These are phyloP conservation scores for Dimargaris verticillata DNA, from an alignment of 192 early-diverging fungal species.

Conservation along the genomic window DNA sequence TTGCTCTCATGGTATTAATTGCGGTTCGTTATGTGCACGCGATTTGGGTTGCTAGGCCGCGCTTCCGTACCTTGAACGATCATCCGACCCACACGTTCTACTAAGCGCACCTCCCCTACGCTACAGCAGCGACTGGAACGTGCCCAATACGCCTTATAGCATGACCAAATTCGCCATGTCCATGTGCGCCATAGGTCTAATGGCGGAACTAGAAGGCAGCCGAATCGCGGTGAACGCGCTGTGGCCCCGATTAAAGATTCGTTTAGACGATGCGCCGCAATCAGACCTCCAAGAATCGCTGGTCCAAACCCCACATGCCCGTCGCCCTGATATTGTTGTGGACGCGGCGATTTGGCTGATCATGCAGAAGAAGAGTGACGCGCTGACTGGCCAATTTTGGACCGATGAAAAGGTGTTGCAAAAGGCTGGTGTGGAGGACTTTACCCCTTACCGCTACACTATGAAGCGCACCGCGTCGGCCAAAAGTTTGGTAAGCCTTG, in stretches of 20 bases:
- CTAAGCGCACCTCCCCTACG: not conserved
- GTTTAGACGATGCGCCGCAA: not conserved
- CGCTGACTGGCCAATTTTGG: not conserved
- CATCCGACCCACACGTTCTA: not conserved
- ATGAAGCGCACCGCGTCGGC: too few relatives aligned
- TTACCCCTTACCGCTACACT: not conserved
- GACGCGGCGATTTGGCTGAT: constrained; percentile 1
- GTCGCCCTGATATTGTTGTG: constrained; percentile 1
- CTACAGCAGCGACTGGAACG: constrained; percentile 5
- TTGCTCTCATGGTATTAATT: too few relatives aligned
- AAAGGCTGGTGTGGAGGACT: constrained; percentile 2
- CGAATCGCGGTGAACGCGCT: not conserved
- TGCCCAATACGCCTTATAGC: constrained; percentile 2
- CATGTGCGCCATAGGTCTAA: constrained; percentile 8
- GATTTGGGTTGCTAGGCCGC: not conserved
- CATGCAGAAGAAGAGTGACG: not conserved
- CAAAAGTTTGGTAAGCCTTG: too few relatives aligned
- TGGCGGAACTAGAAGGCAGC: not conserved
- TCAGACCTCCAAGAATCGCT: not conserved
- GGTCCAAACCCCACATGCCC: not conserved
- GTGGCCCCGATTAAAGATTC: constrained; percentile 6
- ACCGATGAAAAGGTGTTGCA: not conserved
- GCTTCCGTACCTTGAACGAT: not conserved
- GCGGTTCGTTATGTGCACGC: not conserved
- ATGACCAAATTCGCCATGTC: constrained; percentile 3